Base-by-base conservation (phyloP, 2,329 filamentous ascomycete genomes). In the Sclerotinia trifoliorum region DNA sequence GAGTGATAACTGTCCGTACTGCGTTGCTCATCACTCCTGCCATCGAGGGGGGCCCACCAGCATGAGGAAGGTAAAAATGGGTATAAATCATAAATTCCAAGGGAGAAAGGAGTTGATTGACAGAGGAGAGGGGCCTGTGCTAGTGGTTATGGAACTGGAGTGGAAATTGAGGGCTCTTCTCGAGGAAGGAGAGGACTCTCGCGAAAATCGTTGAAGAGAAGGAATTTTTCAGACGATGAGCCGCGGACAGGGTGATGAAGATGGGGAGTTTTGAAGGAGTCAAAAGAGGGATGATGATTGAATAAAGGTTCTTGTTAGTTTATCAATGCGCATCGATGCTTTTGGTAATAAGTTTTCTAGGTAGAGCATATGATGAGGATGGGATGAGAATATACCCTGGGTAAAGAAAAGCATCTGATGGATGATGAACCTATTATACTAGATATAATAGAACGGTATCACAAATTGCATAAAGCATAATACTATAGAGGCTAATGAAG, bases 1-100 rank as follows among this genome's bases (percentile, higher is more conserved):
- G 65, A 67, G 46, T 54, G 32, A 46, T 17, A 4, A 19, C 10
- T 67, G 65, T 52, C 56, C 65, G 5, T 62, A 24, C 19, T 67
- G 65, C 52, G 17, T 11, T 10, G 15, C 21, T 2, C 8, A 48
- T 1, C 7, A 48, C 17, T 1, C 21, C 1, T 46, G 52, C 24
- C 32, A 4, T 35, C 19, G 5, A 4, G 35, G 5, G 2, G 26
- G 10, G 17, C 17, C 58, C 15, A n/a, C n/a, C n/a, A n/a, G n/a
- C n/a, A n/a, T n/a, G 60, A 32, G 26, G n/a, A 42, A 29, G 32
- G 49, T 7, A 42, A 26, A 11, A 29, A 39, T 19, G 49, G 24
- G 44, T 55, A 62, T 39, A 62, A 52, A 35, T 67, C 46, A n/a
- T n/a, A n/a, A n/a, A n/a, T n/a, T n/a, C 44, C 48, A 19, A 13